Base-by-base conservation (phyloP, 148 eudicot species). In the Cornus controversa region DNA sequence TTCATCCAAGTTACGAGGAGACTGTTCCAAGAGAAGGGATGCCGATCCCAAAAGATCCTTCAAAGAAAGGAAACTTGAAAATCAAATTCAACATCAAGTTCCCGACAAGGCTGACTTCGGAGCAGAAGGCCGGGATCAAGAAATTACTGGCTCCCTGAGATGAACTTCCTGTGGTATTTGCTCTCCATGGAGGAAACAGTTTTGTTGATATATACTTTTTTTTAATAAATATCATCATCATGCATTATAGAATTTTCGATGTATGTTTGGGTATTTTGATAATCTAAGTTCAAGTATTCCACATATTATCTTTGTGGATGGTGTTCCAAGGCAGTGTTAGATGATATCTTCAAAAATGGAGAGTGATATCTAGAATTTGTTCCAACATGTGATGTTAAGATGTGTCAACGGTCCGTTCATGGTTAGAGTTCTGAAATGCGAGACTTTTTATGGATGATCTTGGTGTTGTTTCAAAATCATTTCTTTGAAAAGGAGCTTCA, bases 1-100 rank as follows among this genome's bases (percentile, higher is more conserved):
- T 88, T 27, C 75, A 75, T 81, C 93, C 93, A 10, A 83, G 65
- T 15, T 92, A 90, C 9, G 96, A 92, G 80, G 91, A 90, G 78
- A 81, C 90, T 4, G 89, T 92, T 15, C 84, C 78, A 9, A 77
- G 82, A 57, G 96, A 92, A 84, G 96, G 96, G 31, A 92, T 92
- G 96, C 93, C 93, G 0, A 34, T 90, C 10, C 86, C 91, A 0
- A 92, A 92, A 82, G 96, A 92, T 34, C 91, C 93, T 1, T 79
- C 80, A 0, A 88, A 72, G 84, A 88, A 75, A 66, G 96, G 96
- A 37, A 86, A 92, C 66, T 65, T 92, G 77, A 85, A 89, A 80
- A 84, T 92, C 72, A 92, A 92, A 70, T 92, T 92, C 26, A 84
- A 88, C 72, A 77, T 88, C 75, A 88, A 88, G 82, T 92, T 92